Conservation (phyloP, 2,329 filamentous ascomycete genomes). For the Monosporascus sp. region DNA sequence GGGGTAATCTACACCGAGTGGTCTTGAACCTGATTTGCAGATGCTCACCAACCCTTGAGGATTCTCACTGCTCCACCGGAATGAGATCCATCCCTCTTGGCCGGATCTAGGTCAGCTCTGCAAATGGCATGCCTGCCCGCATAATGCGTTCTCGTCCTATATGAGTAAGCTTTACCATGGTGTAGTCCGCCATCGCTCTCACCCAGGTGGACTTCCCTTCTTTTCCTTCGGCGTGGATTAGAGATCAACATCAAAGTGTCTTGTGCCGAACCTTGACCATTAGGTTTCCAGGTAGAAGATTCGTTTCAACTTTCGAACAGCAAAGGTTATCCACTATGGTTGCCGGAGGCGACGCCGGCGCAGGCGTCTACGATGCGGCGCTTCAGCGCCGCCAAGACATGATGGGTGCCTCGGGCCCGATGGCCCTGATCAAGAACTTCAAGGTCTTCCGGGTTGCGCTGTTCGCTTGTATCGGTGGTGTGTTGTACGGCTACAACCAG, state of each 20-base stretch:
- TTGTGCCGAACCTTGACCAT: neutral
- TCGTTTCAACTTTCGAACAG: neutral
- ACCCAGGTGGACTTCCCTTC: no score
- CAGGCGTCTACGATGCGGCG: constrained; percentile 37
- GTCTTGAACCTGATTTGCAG: neutral
- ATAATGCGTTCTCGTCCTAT: neutral
- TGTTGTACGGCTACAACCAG: constrained; percentile 68
- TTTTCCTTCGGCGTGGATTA: neutral
- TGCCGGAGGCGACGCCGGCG: constrained; percentile 32
- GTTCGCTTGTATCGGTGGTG: constrained; percentile 58
- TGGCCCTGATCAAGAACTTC: constrained; percentile 51
- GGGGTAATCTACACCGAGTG: neutral
- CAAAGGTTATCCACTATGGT: constrained; percentile 25
- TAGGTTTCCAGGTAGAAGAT: no score
- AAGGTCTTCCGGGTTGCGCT: constrained; percentile 55
- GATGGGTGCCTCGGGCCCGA: constrained; percentile 37
- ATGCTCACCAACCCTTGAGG: neutral
- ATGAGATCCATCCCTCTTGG: no score
- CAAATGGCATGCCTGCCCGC: neutral
- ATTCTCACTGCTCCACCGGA: neutral
- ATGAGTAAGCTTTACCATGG: neutral
- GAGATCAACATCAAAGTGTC: neutral
- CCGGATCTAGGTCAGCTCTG: neutral
- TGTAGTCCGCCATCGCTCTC: neutral
- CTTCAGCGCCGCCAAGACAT: constrained; percentile 35